A percentile compares a stretch with the other conserved stretches of the same genome.
Evolutionary conservation across 352 stramenopile species (phyloP).

Genomic region (Pythium apleroticum): DNA sequence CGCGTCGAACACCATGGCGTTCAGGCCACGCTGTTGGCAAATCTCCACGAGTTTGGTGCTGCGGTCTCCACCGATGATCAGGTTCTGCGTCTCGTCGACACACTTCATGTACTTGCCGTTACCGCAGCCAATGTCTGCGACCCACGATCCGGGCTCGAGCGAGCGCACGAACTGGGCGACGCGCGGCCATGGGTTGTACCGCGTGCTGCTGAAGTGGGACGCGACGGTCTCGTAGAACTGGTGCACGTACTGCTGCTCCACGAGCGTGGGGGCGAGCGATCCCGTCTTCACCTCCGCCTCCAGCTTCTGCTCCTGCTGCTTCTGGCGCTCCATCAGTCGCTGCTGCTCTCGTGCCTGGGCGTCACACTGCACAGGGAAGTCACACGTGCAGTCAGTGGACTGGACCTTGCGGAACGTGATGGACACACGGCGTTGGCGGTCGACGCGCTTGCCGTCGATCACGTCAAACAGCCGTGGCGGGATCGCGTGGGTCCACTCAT

Average conservation of each 20-base stretch:
- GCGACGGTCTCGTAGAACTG: slow-evolving; percentile 87
- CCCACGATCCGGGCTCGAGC: slow-evolving; percentile 53
- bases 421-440: slow-evolving; percentile 66
- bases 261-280: slow-evolving; percentile 48
- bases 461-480: slow-evolving; percentile 81
- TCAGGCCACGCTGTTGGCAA: slow-evolving; percentile 54
- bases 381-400: slow-evolving; percentile 61
- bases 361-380: slow-evolving; percentile 73
- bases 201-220: slow-evolving; percentile 83
- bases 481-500: slow-evolving; percentile 90
- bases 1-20: slow-evolving; percentile 77
- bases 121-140: slow-evolving; percentile 83
- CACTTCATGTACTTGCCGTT: slow-evolving; percentile 91
- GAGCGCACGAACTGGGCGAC: slow-evolving; percentile 67
- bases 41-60: slow-evolving; percentile 66
- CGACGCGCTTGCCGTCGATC: slow-evolving; percentile 69
- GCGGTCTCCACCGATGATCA: slow-evolving; percentile 63
- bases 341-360: slow-evolving; percentile 25
- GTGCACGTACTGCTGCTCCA: slow-evolving; percentile 85
- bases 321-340: slow-evolving; percentile 7
- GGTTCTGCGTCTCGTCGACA: slow-evolving; percentile 46
- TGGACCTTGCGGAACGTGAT: slow-evolving; percentile 90
- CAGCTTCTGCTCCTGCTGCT: slow-evolving; percentile 6
- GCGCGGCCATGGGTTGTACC: slow-evolving; percentile 81
- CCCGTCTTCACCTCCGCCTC: slow-evolving; percentile 23